These are phyloP conservation scores for Spathaspora girioi DNA, from an alignment of 805 yeast genomes.

Conservation along the genomic window DNA sequence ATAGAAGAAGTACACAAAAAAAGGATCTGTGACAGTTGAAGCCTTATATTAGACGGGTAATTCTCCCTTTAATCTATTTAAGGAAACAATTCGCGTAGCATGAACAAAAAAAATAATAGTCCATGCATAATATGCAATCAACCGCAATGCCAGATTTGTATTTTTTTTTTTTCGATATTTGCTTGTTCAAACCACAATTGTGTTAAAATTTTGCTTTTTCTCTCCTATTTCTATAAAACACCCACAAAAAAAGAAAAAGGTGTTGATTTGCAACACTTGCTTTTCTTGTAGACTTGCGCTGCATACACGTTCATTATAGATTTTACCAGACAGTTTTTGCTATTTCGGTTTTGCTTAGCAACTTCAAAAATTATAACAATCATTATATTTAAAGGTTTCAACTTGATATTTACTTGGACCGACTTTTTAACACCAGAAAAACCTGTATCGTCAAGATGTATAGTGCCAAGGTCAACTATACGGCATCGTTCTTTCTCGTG, in stretches of 20 bases:
- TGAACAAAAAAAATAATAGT: not conserved
- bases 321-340: too few relatives aligned
- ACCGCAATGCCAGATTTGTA: not conserved
- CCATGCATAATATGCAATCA: not conserved
- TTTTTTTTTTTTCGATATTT: not conserved
- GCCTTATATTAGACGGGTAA: not conserved
- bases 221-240: too few relatives aligned
- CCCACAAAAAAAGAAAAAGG: too few relatives aligned
- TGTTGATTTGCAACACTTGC: too few relatives aligned
- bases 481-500: conserved; percentile 26
- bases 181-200: not conserved
- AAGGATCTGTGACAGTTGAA: too few relatives aligned
- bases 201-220: not conserved
- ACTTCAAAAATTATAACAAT: too few relatives aligned
- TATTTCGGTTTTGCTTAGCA: too few relatives aligned
- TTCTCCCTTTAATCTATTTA: not conserved
- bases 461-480: not conserved
- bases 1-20: too few relatives aligned
- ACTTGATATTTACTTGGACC: too few relatives aligned
- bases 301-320: too few relatives aligned
- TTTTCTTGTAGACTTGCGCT: too few relatives aligned
- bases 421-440: not conserved
- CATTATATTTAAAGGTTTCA: too few relatives aligned
- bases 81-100: not conserved
- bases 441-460: not conserved